A percentile compares a stretch with the other conserved stretches of the same genome.
phyloP scores from a whole-genome alignment of 805 yeast species.

The Yamadazyma phyllophila region DNA sequence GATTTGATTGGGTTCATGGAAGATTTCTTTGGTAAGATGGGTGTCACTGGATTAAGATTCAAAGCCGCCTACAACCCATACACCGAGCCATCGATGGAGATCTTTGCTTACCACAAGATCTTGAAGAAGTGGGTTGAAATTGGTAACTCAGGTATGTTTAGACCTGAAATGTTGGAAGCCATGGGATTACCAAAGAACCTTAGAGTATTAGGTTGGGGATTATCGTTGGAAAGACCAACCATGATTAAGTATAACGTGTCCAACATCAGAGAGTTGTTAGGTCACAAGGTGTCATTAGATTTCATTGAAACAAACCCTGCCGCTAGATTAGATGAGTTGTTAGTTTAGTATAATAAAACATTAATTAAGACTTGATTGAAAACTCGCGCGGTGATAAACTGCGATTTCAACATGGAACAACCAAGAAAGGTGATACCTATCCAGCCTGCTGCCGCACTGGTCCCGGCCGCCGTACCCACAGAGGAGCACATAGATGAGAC shows the following conservation, averaged over 20 bases:
- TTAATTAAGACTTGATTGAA: neutral
- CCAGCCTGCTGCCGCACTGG: neutral
- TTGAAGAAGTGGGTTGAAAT: conserved; percentile 97
- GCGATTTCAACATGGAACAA: neutral
- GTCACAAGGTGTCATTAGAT: conserved; percentile 93
- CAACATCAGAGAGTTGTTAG: conserved; percentile 93
- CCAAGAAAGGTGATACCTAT: neutral
- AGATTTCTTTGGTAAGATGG: conserved; percentile 94
- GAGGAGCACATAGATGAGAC: neutral
- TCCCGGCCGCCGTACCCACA: neutral
- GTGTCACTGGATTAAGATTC: conserved; percentile 91
- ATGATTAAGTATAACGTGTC: conserved; percentile 97
- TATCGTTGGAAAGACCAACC: conserved; percentile 96
- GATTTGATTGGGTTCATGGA: conserved; percentile 98
- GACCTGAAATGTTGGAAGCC: conserved; percentile 98
- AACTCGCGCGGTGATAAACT: neutral
- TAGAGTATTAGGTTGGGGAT: conserved; percentile 96
- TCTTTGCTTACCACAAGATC: conserved; percentile 94
- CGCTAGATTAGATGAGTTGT: conserved; percentile 78
- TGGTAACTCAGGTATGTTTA: conserved; percentile 99
- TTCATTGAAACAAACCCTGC: conserved; percentile 96
- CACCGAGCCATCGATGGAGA: conserved; percentile 98
- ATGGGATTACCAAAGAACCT: conserved; percentile 96
- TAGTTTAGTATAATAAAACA: conserved; percentile 22
- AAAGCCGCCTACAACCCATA: conserved; percentile 99